A percentile compares a stretch with the other conserved stretches of the same genome.
These are phyloP conservation scores for Citrullus mucosospermus DNA, from an alignment of 306 rosid species.

Conservation along the genomic window DNA sequence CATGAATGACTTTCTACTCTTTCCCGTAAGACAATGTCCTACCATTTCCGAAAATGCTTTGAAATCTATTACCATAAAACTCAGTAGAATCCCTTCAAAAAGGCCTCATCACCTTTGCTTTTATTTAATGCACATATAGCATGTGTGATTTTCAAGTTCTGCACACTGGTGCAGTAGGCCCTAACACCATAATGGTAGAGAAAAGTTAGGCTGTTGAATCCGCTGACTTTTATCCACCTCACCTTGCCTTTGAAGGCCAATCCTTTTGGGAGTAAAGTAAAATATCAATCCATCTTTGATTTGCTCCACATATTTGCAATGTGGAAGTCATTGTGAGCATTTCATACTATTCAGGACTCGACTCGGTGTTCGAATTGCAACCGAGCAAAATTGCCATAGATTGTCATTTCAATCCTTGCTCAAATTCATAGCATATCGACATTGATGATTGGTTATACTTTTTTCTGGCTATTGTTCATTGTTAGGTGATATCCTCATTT, in stretches of 20 bases:
- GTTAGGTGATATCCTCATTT: background rate
- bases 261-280: background rate
- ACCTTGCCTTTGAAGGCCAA: background rate
- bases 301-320: slow-evolving; percentile 9
- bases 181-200: background rate
- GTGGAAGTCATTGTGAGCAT: background rate
- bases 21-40: background rate
- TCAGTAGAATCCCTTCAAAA: background rate
- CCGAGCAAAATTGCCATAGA: background rate
- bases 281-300: slow-evolving; percentile 5
- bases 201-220: background rate
- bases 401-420: background rate
- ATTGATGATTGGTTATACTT: background rate
- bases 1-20: background rate
- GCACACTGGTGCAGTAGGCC: background rate
- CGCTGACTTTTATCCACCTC: background rate
- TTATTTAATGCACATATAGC: background rate
- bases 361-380: background rate
- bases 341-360: background rate
- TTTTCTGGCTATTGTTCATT: slow-evolving; percentile 3
- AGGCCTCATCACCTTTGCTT: background rate
- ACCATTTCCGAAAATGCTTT: background rate
- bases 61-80: background rate
- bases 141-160: background rate
- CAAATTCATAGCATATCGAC: background rate